Evolutionary conservation across 768 basidiomycete species (phyloP), one percentile per base, ranked within the genome.

Genomic region (Tylopilus vinaceipallidus): DNA sequence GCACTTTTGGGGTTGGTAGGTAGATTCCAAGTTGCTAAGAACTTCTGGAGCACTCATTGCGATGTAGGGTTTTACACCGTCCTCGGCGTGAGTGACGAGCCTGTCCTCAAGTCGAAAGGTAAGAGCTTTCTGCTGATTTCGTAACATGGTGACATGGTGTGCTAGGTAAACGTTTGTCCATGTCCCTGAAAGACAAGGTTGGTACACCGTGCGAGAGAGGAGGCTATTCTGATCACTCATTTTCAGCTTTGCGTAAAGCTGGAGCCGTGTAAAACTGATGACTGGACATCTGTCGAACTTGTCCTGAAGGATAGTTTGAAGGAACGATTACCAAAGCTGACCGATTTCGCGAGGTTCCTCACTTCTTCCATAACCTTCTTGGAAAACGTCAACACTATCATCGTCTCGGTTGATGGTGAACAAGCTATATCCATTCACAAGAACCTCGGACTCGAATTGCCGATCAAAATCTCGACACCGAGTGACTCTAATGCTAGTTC

Each of bases 281-380:
- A 34, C 16, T 37, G 43, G 35, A 39, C 14, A 6, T 29, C 37
- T 9, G n/a, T 38, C 6, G 24, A 44, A 34, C 50, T 51, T 23
- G 42, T 29, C 2, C 27, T 35, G 5, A 32, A 30, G n/a, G 66
- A 77, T 11, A 71, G 76, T 42, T 71, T 72, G 1, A 43, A 32
- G 19, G 17, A 23, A 14, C 63, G 73, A 0, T 62, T 80, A 39
- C 74, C 73, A 0, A 74, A 73, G 30, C 67, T 69, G 19, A 68
- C 77, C 20, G 77, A 79, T 43, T 66, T 81, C 42, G 68, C 74
- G 9, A 61, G 73, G 12, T 80, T 81, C 62, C 65, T 81, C 22
- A 63, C 72, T 20, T 73, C 76, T 6, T 69, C 72, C 14, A 60
- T 81, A 39, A 76, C 78, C 1, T 81, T 81, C 63, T 78, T 79